A percentile compares a stretch with the other conserved stretches of the same genome.
Evolutionary conservation across 768 basidiomycete genomes (phyloP).

Genomic region (Cubamyces sp.): DNA sequence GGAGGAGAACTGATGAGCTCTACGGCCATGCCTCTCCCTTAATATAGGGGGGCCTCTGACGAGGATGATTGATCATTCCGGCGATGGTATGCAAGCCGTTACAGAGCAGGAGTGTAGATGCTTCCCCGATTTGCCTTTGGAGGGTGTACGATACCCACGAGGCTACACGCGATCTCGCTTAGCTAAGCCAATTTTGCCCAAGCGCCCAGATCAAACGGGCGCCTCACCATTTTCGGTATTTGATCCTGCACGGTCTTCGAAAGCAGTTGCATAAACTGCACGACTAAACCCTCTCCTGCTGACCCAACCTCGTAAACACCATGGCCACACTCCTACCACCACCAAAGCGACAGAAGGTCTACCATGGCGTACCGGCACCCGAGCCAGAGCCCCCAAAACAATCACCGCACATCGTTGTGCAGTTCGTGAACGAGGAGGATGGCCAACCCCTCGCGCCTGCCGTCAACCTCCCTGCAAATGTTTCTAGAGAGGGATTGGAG

Average conservation of each 20-base stretch:
- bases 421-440: conserved; percentile 91
- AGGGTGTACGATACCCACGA: conserved; percentile 21
- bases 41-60: background rate
- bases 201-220: conserved; percentile 8
- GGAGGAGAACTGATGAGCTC: background rate
- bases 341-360: conserved; percentile 84
- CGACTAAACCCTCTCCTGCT: conserved; percentile 8
- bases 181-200: conserved; percentile 13
- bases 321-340: conserved; percentile 91
- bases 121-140: conserved; percentile 16
- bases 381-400: conserved; percentile 49
- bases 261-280: background rate
- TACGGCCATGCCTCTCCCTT: background rate
- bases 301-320: background rate
- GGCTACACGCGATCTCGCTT: conserved; percentile 13
- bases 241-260: conserved; percentile 18
- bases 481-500: conserved; percentile 83
- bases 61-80: conserved; percentile 15
- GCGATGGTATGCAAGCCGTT: conserved; percentile 1
- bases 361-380: conserved; percentile 74
- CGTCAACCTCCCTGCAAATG: conserved; percentile 87
- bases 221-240: conserved; percentile 20
- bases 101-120: conserved; percentile 5
- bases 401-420: conserved; percentile 79
- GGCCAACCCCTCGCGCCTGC: conserved; percentile 81